Base-by-base conservation (phyloP, 179 eudicot species). In the Beta macrorhiza region DNA sequence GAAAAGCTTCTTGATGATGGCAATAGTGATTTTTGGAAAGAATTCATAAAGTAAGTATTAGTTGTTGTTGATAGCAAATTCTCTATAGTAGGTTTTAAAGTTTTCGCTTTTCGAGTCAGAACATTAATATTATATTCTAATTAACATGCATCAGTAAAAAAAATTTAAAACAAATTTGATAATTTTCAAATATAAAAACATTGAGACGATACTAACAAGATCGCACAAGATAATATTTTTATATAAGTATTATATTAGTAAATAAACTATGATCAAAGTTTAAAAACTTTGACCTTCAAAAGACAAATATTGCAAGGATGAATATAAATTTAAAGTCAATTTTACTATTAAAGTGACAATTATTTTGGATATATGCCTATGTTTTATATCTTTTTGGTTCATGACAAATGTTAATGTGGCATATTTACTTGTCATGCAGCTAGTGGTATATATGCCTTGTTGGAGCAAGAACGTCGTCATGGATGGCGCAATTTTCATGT, bases 1-100 rank as follows among this genome's bases (percentile, higher is more conserved):
- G 90, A 85, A 57, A 87, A 76, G 83, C 85, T 87, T 70, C 59
- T 81, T 49, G 84, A 84, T 57, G 85, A 86, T 63, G 88, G 82
- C 22, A 86, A 51, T 47, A 82, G 78, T 79, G 90, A 83, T 25
- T 81, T 77, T 13, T 85, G 90, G 90, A 85, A 84, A 49, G 80
- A 83, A 47, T 82, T 87, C 61, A 77, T 78, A 11, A 85, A 79
- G 86, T 82, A 81, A 67, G 87, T 77, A 76, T 61, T 78, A 22
- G 57, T 82, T 82, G 68, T 82, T 82, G 72, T 76, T 57, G 13
- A 74, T 74, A 29, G n/a, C 42, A 51, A 15, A 19, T 56, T 55
- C 32, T 59, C 32, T 29, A 9, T 42, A 37, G 42, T 14, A 58
- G 10, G 1, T 12, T 72, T 19, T 15, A 65, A 49, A 61, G 29